Conservation (phyloP, 306 rosid species). For the Medicago ruthenica region DNA sequence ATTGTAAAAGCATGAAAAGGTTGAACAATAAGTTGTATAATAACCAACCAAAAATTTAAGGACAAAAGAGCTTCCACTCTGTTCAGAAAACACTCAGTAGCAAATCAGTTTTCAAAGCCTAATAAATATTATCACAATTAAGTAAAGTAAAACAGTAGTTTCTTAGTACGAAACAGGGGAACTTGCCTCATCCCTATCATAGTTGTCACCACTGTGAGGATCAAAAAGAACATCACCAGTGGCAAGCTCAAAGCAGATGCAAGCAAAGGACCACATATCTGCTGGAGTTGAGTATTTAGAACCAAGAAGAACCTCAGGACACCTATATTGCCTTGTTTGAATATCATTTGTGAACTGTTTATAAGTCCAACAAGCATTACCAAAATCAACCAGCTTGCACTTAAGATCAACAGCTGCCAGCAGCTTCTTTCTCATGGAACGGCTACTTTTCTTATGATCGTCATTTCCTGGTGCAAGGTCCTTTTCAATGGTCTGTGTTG, state of each 20-base stretch:
- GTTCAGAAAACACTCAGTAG: constrained; percentile 7
- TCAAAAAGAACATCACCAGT: constrained; percentile 93
- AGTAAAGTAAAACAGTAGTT: constrained; percentile 5
- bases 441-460: constrained; percentile 45
- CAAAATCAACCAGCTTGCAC: constrained; percentile 94
- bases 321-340: constrained; percentile 91
- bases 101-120: constrained; percentile 6
- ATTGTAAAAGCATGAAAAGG: constrained; percentile 13
- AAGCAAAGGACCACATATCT: constrained; percentile 91
- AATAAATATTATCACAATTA: not conserved
- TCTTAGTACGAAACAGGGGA: not conserved
- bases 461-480: constrained; percentile 45
- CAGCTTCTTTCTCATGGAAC: constrained; percentile 62
- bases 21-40: not conserved
- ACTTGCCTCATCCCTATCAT: constrained; percentile 85
- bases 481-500: constrained; percentile 20
- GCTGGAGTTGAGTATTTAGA: constrained; percentile 86
- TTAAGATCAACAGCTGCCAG: constrained; percentile 68
- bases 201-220: constrained; percentile 86
- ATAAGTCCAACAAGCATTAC: constrained; percentile 93
- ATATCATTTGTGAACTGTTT: constrained; percentile 90
- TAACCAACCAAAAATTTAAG: not conserved
- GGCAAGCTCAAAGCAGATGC: constrained; percentile 48
- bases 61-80: not conserved
- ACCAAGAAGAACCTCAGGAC: constrained; percentile 92